Base-by-base conservation (phyloP, 306 rosid species). In the Fragaria vesca region DNA sequence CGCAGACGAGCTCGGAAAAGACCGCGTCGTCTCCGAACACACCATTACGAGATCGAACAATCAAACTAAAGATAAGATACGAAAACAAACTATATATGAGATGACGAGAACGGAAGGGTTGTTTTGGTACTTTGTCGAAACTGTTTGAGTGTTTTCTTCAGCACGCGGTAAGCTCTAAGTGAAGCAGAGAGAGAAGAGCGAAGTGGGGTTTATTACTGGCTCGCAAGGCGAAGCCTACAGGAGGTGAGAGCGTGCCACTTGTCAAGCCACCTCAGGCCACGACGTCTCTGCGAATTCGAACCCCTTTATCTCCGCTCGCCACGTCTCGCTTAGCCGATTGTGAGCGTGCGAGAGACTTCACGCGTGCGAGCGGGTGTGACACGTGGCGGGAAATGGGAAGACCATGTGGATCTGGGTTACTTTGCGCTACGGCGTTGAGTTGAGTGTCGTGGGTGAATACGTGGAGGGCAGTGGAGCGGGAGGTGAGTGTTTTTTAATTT, bases 231-330 rank as follows among this genome's bases (percentile, higher is more conserved):
- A 36, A 72, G 82, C 36, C 63, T 34, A 75, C 26, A 70, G 85
- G 30, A 8, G 3, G 85, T 66, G 48, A 54, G 65, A 1, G 81
- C 28, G 1, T 80, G 98, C 82, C 97, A 88, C 87, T 87, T 93
- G 97, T 89, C 87, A 34, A 24, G 77, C 85, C 88, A 83, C 21
- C 76, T 86, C 88, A 87, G 74, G 48, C 57, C 48, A n/a, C 76
- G 86, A 85, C 74, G 26, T 24, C 76, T 73, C 58, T 45, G 79
- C 78, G 43, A 62, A 70, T 55, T 69, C 81, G 67, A 40, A 76
- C 69, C 89, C 80, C 63, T 84, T 83, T 89, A 87, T 93, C 81
- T 79, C 40, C 4, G 80, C 10, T 42, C 46, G 93, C 90, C 97
- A 88, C 94, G 95, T 91, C 67, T 81, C 79, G 0, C 4, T 36